Percentiles rank a stretch among this genome's conserved stretches.
phyloP scores from a whole-genome alignment of 2,329 filamentous ascomycete genomes.

The Metarhizium humberi region DNA sequence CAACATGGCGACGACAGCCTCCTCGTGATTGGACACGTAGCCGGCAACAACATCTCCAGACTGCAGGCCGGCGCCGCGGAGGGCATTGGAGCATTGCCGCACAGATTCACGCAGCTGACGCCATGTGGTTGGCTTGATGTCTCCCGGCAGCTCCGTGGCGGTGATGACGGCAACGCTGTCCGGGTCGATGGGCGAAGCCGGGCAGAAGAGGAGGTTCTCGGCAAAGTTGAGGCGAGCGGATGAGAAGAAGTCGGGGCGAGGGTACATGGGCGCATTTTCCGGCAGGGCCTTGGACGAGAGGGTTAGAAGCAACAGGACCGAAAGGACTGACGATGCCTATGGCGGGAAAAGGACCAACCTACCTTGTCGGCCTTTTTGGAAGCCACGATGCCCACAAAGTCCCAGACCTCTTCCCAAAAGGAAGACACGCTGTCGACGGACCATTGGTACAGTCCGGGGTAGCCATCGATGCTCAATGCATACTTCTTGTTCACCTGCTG shows the following conservation, averaged over 20 bases:
- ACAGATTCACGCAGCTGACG: constrained; percentile 70
- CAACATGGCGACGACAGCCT: constrained; percentile 82
- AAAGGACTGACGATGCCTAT: too few relatives aligned
- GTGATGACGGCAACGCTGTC: constrained; percentile 65
- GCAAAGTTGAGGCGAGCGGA: constrained; percentile 81
- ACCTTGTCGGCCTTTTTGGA: constrained; percentile 55
- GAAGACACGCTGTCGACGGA: constrained; percentile 64
- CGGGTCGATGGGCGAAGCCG: constrained; percentile 34
- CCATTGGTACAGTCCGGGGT: constrained; percentile 75
- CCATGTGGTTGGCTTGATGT: constrained; percentile 58
- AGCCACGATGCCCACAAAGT: constrained; percentile 67
- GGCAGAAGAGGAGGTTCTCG: constrained; percentile 84
- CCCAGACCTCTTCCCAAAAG: constrained; percentile 85
- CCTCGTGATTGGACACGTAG: constrained; percentile 83
- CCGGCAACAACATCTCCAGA: constrained; percentile 51
- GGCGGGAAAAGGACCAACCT: constrained; percentile 10
- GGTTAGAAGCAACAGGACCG: neutral
- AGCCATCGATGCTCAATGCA: constrained; percentile 50
- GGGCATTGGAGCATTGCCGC: constrained; percentile 58
- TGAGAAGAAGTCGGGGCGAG: constrained; percentile 76
- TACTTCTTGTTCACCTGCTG: constrained; percentile 60
- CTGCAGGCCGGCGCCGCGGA: constrained; percentile 56
- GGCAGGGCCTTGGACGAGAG: constrained; percentile 53
- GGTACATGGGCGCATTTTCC: constrained; percentile 63
- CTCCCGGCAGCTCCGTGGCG: constrained; percentile 62